Conservation (phyloP, 371 early-diverging fungal species). For the Funneliformis caledonium region DNA sequence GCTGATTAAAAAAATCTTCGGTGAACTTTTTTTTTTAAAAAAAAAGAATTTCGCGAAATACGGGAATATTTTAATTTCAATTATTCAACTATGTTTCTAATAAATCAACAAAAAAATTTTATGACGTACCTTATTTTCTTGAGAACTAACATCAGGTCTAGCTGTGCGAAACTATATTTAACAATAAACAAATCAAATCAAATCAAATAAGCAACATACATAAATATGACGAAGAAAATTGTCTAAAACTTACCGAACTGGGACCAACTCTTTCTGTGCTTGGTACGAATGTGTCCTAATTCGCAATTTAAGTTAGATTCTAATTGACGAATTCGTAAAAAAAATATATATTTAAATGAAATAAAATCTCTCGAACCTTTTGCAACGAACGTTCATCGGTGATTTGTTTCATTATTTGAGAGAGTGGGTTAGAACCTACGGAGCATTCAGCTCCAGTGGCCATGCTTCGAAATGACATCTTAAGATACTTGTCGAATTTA, state of each 20-base stretch:
- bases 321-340: neutral
- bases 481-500: neutral
- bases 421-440: constrained; percentile 27
- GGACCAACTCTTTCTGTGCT: neutral
- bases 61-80: neutral
- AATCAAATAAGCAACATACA: neutral
- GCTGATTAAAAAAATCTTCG: constrained; percentile 64
- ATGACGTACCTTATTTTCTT: neutral
- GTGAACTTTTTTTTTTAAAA: constrained; percentile 48
- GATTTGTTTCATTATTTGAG: constrained; percentile 30
- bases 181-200: neutral
- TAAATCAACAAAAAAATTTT: neutral
- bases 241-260: constrained; percentile 21
- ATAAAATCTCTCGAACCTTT: neutral
- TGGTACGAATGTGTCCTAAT: constrained; percentile 26
- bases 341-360: neutral
- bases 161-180: constrained; percentile 30
- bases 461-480: constrained; percentile 36
- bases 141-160: neutral
- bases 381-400: constrained; percentile 27
- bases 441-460: constrained; percentile 38
- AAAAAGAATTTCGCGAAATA: constrained; percentile 13
- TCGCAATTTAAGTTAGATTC: neutral
- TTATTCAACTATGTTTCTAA: neutral
- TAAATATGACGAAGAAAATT: neutral